These are phyloP conservation scores for Termitomyces sp. DNA, from an alignment of 768 basidiomycete species.

Conservation along the genomic window DNA sequence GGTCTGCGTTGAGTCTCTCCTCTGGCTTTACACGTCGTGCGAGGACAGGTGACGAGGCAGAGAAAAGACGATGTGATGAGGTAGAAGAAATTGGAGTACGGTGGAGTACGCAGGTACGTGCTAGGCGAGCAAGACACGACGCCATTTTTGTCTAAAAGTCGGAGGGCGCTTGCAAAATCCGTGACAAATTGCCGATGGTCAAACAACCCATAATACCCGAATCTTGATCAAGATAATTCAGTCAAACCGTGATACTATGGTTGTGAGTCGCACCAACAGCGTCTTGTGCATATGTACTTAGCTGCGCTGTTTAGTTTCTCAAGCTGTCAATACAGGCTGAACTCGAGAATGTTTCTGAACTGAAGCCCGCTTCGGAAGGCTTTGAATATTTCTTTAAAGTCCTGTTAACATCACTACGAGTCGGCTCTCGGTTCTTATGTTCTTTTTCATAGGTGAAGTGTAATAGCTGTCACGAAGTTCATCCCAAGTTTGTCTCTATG, in stretches of 20 bases:
- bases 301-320: conserved; percentile 40
- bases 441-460: conserved; percentile 58
- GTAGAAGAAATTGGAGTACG: conserved; percentile 5
- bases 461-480: conserved; percentile 73
- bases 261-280: conserved; percentile 38
- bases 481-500: conserved; percentile 68
- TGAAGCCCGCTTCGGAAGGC: conserved; percentile 60
- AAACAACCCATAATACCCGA: conserved; percentile 7
- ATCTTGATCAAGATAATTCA: conserved; percentile 2
- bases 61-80: conserved; percentile 20
- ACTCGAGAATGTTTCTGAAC: conserved; percentile 72
- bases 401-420: background rate
- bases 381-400: conserved; percentile 86
- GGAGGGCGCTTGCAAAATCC: background rate
- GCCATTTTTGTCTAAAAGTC: conserved; percentile 14
- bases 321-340: conserved; percentile 74
- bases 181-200: background rate
- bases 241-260: conserved; percentile 31
- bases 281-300: background rate
- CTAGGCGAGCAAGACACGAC: conserved; percentile 17
- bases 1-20: conserved; percentile 37
- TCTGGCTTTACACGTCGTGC: conserved; percentile 36
- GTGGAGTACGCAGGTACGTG: conserved; percentile 3
- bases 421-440: conserved; percentile 1
- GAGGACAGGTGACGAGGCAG: conserved; percentile 24